phyloP scores from a whole-genome alignment of 768 basidiomycete species.

The Rhodocollybia butyracea region DNA sequence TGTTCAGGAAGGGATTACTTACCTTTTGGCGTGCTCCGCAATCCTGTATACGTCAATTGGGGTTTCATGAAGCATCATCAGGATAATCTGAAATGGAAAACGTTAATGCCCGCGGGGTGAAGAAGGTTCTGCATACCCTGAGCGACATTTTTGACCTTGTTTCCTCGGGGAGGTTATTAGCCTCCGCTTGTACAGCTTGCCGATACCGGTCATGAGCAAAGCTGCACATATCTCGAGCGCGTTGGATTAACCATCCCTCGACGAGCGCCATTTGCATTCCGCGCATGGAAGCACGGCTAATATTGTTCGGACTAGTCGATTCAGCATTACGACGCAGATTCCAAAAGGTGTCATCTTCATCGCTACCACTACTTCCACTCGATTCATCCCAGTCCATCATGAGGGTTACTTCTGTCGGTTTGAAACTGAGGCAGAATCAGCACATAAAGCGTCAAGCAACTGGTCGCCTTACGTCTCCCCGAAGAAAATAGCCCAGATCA shows the following conservation, averaged over 20 bases:
- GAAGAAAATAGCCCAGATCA: conserved; percentile 71
- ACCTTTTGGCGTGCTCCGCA: conserved; percentile 68
- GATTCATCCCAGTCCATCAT: conserved; percentile 76
- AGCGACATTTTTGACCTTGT: conserved; percentile 66
- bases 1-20: conserved; percentile 8
- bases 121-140: conserved; percentile 36
- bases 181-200: conserved; percentile 66
- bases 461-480: conserved; percentile 55
- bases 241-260: conserved; percentile 73
- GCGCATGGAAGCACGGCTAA: conserved; percentile 57
- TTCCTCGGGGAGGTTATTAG: conserved; percentile 43
- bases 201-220: conserved; percentile 75
- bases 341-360: conserved; percentile 54
- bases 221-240: conserved; percentile 73
- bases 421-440: conserved; percentile 44
- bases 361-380: conserved; percentile 45
- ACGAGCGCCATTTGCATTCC: conserved; percentile 64
- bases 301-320: conserved; percentile 34
- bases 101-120: conserved; percentile 1
- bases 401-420: conserved; percentile 66
- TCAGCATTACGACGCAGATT: conserved; percentile 50
- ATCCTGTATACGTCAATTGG: conserved; percentile 65
- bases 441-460: background rate
- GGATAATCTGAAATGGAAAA: conserved; percentile 46
- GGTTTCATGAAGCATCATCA: conserved; percentile 66